Conservation (phyloP, 345 rosid species). For the Eucalyptus marginata region DNA sequence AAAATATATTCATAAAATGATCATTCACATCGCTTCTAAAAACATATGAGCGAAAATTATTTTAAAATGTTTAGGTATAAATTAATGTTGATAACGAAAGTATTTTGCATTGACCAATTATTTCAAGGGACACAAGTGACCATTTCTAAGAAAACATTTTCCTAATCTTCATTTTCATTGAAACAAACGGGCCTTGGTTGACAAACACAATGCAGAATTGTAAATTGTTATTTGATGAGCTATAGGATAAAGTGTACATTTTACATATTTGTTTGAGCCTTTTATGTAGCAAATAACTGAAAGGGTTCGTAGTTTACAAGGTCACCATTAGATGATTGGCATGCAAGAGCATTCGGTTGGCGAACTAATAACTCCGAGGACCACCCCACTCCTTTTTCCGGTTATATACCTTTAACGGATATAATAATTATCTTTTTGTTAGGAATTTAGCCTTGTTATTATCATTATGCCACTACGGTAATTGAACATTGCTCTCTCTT, state of each 20-base stretch:
- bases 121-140: fast-evolving
- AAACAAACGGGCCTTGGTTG: not conserved
- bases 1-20: not conserved
- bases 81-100: not conserved
- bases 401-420: not conserved
- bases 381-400: not conserved
- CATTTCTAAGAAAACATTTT: not conserved
- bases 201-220: not conserved
- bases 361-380: not conserved
- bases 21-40: not conserved
- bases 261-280: not conserved
- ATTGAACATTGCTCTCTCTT: not conserved
- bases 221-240: not conserved
- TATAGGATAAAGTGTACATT: not conserved
- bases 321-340: not conserved
- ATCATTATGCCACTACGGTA: not conserved
- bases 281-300: too few relatives aligned
- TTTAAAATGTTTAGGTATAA: not conserved
- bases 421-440: not conserved
- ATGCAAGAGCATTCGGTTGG: not conserved
- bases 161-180: not conserved
- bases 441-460: not conserved
- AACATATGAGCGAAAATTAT: not conserved
- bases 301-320: not conserved
- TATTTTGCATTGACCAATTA: not conserved